A percentile compares a stretch with the other conserved stretches of the same genome.
These are phyloP conservation scores for Sporothrix humicola DNA, from an alignment of 2,329 filamentous ascomycete species.

Conservation along the genomic window DNA sequence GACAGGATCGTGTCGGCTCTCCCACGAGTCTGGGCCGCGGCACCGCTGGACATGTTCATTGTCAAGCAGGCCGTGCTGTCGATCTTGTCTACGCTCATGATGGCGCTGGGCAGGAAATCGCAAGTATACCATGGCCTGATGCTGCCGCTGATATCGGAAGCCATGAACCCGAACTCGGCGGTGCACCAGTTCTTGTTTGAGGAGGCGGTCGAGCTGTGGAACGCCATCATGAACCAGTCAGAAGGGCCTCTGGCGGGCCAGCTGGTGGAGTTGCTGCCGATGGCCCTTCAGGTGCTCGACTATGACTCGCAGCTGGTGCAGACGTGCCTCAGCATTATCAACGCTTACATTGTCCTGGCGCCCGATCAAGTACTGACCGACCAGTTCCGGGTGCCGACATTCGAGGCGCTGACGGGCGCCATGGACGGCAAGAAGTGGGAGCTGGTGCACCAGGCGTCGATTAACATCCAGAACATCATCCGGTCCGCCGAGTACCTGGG, in stretches of 20 bases:
- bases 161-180: slow-evolving; percentile 76
- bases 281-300: slow-evolving; percentile 69
- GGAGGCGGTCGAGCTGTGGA: slow-evolving; percentile 90
- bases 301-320: slow-evolving; percentile 68
- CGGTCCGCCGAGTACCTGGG: slow-evolving; percentile 67
- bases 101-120: slow-evolving; percentile 79
- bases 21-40: slow-evolving; percentile 82
- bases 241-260: slow-evolving; percentile 65
- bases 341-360: slow-evolving; percentile 73
- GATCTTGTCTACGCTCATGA: slow-evolving; percentile 82
- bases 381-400: slow-evolving; percentile 56
- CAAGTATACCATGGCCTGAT: slow-evolving; percentile 79
- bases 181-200: slow-evolving; percentile 84
- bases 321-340: slow-evolving; percentile 67
- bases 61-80: slow-evolving; percentile 93
- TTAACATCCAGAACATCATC: slow-evolving; percentile 69
- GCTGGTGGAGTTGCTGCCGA: slow-evolving; percentile 67
- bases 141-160: slow-evolving; percentile 79
- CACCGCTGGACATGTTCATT: slow-evolving; percentile 79
- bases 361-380: slow-evolving; percentile 69
- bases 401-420: slow-evolving; percentile 56
- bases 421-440: slow-evolving; percentile 63
- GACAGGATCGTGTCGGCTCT: slow-evolving; percentile 82
- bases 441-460: slow-evolving; percentile 61
- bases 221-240: slow-evolving; percentile 71